Conservation (phyloP, 2,329 filamentous ascomycete species). For the Pseudogymnoascus sp. region DNA sequence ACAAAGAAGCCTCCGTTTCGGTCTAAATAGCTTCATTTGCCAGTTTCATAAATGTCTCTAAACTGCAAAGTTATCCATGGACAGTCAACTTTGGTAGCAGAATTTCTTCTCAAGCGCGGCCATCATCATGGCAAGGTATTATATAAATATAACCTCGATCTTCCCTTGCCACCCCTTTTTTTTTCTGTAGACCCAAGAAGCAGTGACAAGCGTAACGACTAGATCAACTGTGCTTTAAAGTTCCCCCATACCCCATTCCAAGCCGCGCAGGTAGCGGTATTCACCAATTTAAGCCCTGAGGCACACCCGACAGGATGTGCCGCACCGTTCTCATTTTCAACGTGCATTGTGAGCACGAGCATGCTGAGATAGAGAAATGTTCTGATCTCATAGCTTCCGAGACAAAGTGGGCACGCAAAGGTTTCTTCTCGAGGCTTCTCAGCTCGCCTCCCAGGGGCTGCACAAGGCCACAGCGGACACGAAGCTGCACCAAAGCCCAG, state of each 20-base stretch:
- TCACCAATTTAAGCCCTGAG: neutral
- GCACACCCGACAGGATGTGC: slow-evolving; percentile 1
- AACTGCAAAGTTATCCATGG: neutral
- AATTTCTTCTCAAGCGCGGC: neutral
- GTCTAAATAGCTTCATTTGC: neutral
- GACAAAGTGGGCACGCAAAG: neutral
- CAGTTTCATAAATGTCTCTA: neutral
- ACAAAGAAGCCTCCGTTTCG: neutral
- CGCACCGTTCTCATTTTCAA: neutral
- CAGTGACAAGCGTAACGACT: neutral
- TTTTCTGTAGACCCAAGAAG: neutral
- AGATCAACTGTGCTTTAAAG: too few relatives aligned
- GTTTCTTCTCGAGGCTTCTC: neutral
- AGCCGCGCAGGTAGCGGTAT: neutral
- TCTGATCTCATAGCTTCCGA: neutral
- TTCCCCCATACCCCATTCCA: too few relatives aligned
- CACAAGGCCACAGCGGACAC: neutral
- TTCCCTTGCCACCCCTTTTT: neutral
- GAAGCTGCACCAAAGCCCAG: neutral
- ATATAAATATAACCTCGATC: slow-evolving; percentile 1
- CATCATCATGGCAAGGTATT: neutral
- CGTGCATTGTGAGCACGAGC: neutral
- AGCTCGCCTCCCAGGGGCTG: neutral
- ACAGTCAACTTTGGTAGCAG: neutral
- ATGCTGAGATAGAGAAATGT: neutral